Base-by-base conservation (phyloP, 805 yeast genomes). In the Kluyveromyces lactis region DNA sequence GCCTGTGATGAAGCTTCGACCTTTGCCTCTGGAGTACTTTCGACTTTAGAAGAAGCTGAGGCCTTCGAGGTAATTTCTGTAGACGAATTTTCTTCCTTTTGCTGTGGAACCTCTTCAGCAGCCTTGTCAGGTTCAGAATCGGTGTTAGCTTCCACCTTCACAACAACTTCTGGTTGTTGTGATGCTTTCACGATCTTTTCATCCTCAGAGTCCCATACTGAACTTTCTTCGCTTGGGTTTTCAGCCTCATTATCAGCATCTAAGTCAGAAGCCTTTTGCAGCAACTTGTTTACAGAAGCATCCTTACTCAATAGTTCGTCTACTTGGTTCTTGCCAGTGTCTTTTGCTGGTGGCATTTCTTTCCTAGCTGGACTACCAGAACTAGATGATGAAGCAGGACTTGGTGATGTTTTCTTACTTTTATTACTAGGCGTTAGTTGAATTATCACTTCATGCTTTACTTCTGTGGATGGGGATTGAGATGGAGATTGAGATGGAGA, bases 181-280 rank as follows among this genome's bases (percentile, higher is more conserved):
- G 24, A 6, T 6, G 13, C 30, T 15, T 27, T 27, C 30, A n/a
- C 30, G 7, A n/a, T 8, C n/a, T 45, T 43, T 12, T 55, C 60
- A 37, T 55, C 58, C 13, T 53, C 62, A 15, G 52, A 61, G 36
- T 56, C 62, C 64, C 64, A 59, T 6, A 50, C 52, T 4, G 60
- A 56, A 4, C 53, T 45, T 13, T 47, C 53, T 33, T 56, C 53
- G 0, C 64, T 53, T 26, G 66, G 64, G 39, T 61, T 61, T 40
- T 61, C 64, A 3, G 62, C 61, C 27, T 52, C 46, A 36, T 61
- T 61, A 7, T 47, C 47, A 1, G 48, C 40, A 40, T 61, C 66
- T 12, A 61, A 39, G 27, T 43, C 41, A 2, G 56, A 43, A 1
- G 66, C 55, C 28, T 55, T 61, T 39, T 53, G 39, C 19, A 61